Evolutionary conservation across 192 early-diverging fungal species (phyloP), one percentile per base, ranked within the genome.

Genomic region (Powellomyces hirtus): DNA sequence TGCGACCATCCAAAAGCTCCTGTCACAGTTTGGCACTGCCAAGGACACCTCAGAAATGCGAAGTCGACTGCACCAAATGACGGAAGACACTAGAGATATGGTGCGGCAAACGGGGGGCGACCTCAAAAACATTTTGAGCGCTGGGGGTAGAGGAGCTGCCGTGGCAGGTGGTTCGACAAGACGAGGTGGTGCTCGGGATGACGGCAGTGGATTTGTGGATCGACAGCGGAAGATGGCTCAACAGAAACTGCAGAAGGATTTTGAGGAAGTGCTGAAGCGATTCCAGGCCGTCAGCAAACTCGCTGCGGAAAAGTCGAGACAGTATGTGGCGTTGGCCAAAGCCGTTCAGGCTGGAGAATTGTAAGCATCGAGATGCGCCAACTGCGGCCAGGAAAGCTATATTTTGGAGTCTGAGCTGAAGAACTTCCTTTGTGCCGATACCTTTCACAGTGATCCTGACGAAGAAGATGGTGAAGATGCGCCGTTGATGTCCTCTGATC

Each of bases 241-340:
- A 59, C 90, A 96, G 71, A 98, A 98, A 70, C 80, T 99, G 37
- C 90, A 90, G 26, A 94, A 91, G 40, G 97, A 99, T 66, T 98
- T 99, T 71, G 92, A 96, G 68, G 90, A 90, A 64, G 92, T 95
- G 0, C 62, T 98, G 30, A 80, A 83, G 45, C 90, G 96, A 63
- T 99, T 97, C 68, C 94, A 97, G 76, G 84, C 78, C 52, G 89
- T 91, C 4, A 91, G 92, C 37, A 80, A 94, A 27, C 71, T 90
- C 7, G 91, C 91, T 0, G 93, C 92, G 1, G 88, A 91, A 55
- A 92, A 90, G 52, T 87, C 90, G 11, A 81, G 92, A 1, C 91
- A 94, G 73, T 91, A 85, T 78, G 91, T 98, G 10, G 89, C 89
- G 57, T 83, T 89, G 36, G 92, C 88, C 26, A 81, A 83, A 68